Base-by-base conservation (phyloP, 805 yeast genomes). In the Schwanniomyces polymorphus region DNA sequence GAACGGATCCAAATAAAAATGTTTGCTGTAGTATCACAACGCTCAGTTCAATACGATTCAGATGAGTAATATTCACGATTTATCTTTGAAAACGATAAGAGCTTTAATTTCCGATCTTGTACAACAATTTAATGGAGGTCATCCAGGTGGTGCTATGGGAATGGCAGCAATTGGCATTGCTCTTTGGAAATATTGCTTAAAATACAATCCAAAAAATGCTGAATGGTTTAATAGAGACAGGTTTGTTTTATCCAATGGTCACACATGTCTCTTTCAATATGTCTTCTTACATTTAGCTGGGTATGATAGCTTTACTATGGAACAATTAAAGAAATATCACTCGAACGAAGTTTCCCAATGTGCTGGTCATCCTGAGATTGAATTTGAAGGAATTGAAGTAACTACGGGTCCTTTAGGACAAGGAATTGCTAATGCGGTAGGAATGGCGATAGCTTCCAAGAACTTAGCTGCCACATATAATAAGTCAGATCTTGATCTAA, bases 391-490 rank as follows among this genome's bases (percentile, higher is more conserved):
- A 68, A 83, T 91, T 21, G 99, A 92, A 70, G 96, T 91, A 62
- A 91, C 98, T 70, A 91, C 98, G 52, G 99, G 99, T 71, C 98
- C 99, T 49, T 82, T 92, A 63, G 99, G 99, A 68, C 99, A 92
- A 77, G 99, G 99, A 85, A 81, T 92, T 60, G 79, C 87, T 60
- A 91, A 90, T 69, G 97, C 97, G 45, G 96, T 92, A 60, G 99
- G 99, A 76, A 67, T 92, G 58, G 98, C 99, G 48, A 81, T 92
- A 63, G 99, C 97, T 51, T 95, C 90, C 75, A 83, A 85, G 57
- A 91, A 90, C 72, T 75, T 88, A 52, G 97, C 95, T 59, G 97
- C 97, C 56, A 85, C 86, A 57, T 92, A 85, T 82, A 91, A 91
- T 85, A 89, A 88, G 79, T 95, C 96, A 59, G 86, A 79, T 63